Conservation (phyloP, 805 yeast genomes). For the Candida orba region DNA sequence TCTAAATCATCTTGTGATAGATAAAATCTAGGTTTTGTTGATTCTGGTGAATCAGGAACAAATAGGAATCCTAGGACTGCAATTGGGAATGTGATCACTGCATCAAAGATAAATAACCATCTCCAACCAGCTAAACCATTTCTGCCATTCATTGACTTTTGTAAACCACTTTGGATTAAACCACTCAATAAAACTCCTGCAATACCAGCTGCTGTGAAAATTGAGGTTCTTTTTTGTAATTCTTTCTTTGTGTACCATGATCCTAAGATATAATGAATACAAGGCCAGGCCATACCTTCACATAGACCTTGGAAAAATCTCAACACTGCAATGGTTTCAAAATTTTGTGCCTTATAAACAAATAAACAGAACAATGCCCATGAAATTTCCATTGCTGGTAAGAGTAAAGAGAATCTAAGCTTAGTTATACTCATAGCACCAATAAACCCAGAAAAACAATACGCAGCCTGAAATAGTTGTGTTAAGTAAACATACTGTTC, state of each 20-base stretch:
- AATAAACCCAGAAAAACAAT: too few species aligned
- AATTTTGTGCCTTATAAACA: not conserved
- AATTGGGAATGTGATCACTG: constrained; percentile 51
- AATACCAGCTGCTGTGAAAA: constrained; percentile 48
- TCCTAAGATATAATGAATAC: constrained; percentile 49
- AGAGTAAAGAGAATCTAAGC: not conserved
- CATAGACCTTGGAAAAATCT: not conserved
- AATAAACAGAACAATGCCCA: not conserved
- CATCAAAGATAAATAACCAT: constrained; percentile 60
- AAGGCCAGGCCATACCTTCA: not conserved
- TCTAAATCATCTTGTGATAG: constrained; percentile 13
- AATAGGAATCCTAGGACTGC: constrained; percentile 48
- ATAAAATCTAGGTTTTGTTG: constrained; percentile 11
- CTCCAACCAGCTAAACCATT: constrained; percentile 51
- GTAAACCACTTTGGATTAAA: constrained; percentile 41
- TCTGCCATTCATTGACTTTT: constrained; percentile 32
- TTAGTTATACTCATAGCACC: not conserved
- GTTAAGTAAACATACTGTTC: not conserved
- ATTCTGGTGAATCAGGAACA: constrained; percentile 60
- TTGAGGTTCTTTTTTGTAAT: constrained; percentile 51
- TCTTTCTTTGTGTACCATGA: constrained; percentile 52
- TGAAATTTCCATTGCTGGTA: too few species aligned
- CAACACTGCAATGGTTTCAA: not conserved
- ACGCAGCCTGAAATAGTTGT: too few species aligned
- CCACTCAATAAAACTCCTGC: constrained; percentile 49